phyloP scores from a whole-genome alignment of 148 eudicot genomes.

The Cornus florida region DNA sequence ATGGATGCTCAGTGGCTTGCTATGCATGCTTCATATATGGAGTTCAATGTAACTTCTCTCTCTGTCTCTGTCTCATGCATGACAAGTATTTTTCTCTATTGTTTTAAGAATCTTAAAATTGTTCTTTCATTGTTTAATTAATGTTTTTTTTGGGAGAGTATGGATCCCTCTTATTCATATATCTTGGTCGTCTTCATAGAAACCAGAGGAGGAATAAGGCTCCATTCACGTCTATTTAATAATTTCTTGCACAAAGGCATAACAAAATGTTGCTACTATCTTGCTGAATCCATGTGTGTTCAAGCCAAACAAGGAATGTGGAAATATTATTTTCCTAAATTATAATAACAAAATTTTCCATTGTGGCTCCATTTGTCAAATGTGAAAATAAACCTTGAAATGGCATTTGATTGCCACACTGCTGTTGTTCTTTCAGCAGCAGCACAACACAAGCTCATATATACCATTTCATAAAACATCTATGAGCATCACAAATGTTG shows the following conservation, averaged over 20 bases:
- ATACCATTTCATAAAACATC: no score
- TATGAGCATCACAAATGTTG: no score
- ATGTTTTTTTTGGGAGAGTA: background rate
- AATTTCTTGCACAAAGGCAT: no score
- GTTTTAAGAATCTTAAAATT: no score
- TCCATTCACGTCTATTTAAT: no score
- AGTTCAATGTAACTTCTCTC: constrained; percentile 65
- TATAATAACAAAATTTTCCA: background rate
- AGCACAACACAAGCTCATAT: background rate
- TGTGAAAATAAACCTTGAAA: background rate
- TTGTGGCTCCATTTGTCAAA: background rate
- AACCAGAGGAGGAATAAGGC: background rate
- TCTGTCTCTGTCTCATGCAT: constrained; percentile 7
- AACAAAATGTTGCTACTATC: no score
- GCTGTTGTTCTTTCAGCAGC: background rate
- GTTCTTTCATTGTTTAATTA: no score
- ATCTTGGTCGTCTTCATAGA: background rate
- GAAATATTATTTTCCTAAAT: no score
- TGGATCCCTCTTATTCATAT: background rate
- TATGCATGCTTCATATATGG: constrained; percentile 91
- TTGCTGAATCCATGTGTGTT: no score
- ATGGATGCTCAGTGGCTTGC: constrained; percentile 99
- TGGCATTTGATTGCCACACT: background rate
- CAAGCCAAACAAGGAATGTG: no score
- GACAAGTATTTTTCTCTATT: no score